Evolutionary conservation across 148 eudicot species (phyloP).

Genomic region (Cornus controversa): DNA sequence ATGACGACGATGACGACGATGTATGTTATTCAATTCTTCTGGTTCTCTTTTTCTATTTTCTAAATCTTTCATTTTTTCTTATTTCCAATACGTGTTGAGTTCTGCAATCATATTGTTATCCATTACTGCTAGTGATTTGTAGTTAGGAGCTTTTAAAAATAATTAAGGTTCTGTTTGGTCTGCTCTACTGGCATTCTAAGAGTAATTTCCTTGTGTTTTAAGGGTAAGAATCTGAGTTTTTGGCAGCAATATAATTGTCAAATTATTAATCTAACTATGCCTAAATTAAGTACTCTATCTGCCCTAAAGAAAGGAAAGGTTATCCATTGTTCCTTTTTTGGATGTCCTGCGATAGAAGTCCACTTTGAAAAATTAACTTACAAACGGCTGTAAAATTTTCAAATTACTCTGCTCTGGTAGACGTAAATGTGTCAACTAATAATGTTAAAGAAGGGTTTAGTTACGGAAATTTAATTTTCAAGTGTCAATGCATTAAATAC

Average conservation of each 20-base stretch:
- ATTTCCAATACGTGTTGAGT: not conserved
- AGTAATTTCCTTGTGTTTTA: not conserved
- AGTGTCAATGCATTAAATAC: too few species aligned
- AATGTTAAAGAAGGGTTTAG: too few species aligned
- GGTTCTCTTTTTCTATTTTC: not conserved
- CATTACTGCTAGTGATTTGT: not conserved
- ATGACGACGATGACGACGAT: constrained; percentile 63
- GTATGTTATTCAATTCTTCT: constrained; percentile 40
- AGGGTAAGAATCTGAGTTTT: not conserved
- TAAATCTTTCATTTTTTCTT: not conserved
- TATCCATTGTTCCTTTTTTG: too few species aligned
- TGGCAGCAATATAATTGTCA: not conserved
- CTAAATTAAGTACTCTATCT: too few species aligned
- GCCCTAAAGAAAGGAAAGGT: too few species aligned
- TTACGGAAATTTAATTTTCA: too few species aligned
- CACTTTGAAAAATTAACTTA: too few species aligned
- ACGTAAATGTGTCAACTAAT: too few species aligned
- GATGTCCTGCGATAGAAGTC: too few species aligned
- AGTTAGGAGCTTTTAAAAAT: not conserved
- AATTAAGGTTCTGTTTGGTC: not conserved
- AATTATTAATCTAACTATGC: not conserved
- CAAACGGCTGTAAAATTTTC: too few species aligned
- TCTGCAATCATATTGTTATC: not conserved
- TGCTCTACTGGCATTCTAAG: not conserved
- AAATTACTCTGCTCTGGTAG: too few species aligned